Evolutionary conservation across 192 early-diverging fungal species (phyloP), one percentile per base, ranked within the genome.

Genomic region (Podila clonocystis): DNA sequence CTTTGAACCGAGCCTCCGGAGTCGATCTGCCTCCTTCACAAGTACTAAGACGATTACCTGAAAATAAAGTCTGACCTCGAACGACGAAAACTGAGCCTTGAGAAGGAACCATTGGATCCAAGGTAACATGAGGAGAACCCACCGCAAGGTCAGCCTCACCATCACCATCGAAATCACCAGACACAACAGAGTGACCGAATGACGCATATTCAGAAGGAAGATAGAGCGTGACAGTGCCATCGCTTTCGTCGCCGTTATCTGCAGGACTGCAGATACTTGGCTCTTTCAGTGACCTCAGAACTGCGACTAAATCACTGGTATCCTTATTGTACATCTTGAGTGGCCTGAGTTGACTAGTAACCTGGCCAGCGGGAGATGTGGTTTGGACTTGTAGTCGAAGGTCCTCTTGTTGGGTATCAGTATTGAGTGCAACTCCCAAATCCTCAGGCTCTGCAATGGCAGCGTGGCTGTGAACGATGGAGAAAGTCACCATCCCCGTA

Each of bases 91-190:
- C 91, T 3, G 87, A 85, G 2, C 93, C 93, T 8, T 82, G 80
- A 9, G 85, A 78, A 12, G 78, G 72, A 12, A 74, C 38, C 22
- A 68, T 49, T 6, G 69, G 70, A 29, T 62, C 24, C 22, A 68
- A 26, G 12, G 70, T 74, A 59, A 83, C 84, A 68, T 91, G 91
- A 4, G 93, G 92, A 60, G 90, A 91, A 62, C 90, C 88, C 28
- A 93, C 87, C 1, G 87, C 94, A 13, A 94, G 61, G 52, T 91
- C 90, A 7, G 82, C 17, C 15, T 66, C 49, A 8, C 91, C 92
- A 61, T 88, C 87, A 8, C 87, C 91, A 82, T 87, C 75, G 74
- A 95, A 97, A 67, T 95, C 91, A 17, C 95, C 96, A 0, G 73
- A 63, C 5, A 82, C 88, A 19, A 89, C 76, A 4, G 88, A 84